Base-by-base conservation (phyloP, 2,329 filamentous ascomycete genomes). In the Ceratocystis eucalypticola region DNA sequence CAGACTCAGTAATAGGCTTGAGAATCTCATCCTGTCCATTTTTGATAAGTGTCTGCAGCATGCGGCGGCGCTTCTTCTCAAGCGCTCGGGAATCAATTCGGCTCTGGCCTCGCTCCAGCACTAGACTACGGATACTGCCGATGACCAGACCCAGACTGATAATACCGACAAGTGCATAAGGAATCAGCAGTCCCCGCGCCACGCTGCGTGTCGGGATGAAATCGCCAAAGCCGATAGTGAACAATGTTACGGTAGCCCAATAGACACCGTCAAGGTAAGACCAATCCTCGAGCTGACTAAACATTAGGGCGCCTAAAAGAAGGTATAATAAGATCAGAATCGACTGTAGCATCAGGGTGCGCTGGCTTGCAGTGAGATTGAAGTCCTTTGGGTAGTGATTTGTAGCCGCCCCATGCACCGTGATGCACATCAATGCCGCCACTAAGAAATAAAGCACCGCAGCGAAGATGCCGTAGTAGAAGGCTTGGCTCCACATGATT, bases 341-440 rank as follows among this genome's bases (percentile, higher is more conserved):
- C 1, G 91, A 96, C 75, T 96, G 92, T 33, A 96, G 76, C 79
- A 96, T 96, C 25, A 96, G 78, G 0, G 90, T 96, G 8, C 92
- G 83, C 74, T 96, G 92, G 68, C 87, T 88, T 65, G 86, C 83
- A 0, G 88, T 92, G 28, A 96, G 79, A 70, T 82, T 79, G 70
- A 96, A 96, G 71, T 91, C 86, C 70, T 89, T 87, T 5, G 82
- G 81, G 71, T 96, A 96, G 70, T 89, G 88, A 1, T 79, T 79
- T 0, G 72, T 71, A 17, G 84, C 82, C 61, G 91, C 92, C 7
- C 91, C 91, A 66, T 86, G 80, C 76, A 93, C 90, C 25, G 93
- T 96, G 66, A 90, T 75, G 70, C 88, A 82, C 75, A 96, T 85
- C 46, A 95, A 80, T 59, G 87, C 84, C 0, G 89, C 88, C 65